Conservation (phyloP, 148 eudicot species). For the Limonium bicolor region DNA sequence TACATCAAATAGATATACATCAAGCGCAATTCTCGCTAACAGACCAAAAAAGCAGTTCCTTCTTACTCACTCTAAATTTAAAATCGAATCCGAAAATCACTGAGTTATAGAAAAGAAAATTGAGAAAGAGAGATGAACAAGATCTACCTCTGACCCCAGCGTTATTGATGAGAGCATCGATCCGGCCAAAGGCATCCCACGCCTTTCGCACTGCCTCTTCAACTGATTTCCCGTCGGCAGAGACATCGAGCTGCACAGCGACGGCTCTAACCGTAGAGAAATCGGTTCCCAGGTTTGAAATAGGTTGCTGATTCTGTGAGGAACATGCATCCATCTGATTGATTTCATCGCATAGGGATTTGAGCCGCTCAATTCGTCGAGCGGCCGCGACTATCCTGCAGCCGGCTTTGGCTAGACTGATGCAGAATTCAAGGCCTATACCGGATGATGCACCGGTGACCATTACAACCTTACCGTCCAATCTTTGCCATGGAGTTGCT, state of each 20-base stretch:
- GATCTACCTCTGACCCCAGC: conserved; percentile 49
- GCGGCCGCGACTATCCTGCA: conserved; percentile 48
- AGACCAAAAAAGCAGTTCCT: no score
- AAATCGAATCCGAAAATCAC: neutral
- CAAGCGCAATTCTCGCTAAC: no score
- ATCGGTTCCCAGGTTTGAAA: neutral
- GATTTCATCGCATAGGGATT: conserved; percentile 38
- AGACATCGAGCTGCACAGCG: conserved; percentile 50
- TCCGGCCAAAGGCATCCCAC: conserved; percentile 51
- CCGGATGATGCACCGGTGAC: conserved; percentile 75
- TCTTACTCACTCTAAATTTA: neutral
- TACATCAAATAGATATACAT: no score
- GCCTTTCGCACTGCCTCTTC: conserved; percentile 29
- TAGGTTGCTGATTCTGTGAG: neutral
- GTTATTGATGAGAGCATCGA: conserved; percentile 54
- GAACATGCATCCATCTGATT: conserved; percentile 7
- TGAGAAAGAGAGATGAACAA: neutral
- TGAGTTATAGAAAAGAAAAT: neutral
- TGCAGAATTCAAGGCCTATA: conserved; percentile 45
- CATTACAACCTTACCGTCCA: conserved; percentile 39
- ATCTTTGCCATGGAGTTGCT: conserved; percentile 10
- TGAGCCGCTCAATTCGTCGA: conserved; percentile 43
- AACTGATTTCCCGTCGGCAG: conserved; percentile 18
- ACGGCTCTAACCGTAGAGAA: conserved; percentile 20
- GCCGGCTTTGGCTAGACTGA: conserved; percentile 47